Evolutionary conservation across 148 eudicot species (phyloP).

Genomic region (Bassia scoparia): DNA sequence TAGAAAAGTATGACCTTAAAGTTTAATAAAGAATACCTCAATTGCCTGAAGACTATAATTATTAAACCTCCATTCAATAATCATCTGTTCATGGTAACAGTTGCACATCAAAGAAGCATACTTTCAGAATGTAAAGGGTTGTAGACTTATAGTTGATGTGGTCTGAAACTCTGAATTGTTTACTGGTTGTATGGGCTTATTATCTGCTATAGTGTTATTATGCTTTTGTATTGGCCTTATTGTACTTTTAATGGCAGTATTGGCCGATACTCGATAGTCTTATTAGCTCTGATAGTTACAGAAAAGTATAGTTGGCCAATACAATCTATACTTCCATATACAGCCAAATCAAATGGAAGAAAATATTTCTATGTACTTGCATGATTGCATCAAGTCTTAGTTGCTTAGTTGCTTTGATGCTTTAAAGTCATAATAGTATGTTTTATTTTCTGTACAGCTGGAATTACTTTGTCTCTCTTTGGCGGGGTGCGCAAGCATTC

Average conservation of each 20-base stretch:
- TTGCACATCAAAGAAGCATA: background rate
- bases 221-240: background rate
- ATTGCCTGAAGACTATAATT: no score
- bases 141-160: background rate
- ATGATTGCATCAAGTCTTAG: background rate
- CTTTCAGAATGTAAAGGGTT: background rate
- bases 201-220: background rate
- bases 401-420: background rate
- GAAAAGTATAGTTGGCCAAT: background rate
- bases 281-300: background rate
- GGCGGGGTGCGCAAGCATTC: conserved; percentile 93
- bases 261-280: background rate
- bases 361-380: background rate
- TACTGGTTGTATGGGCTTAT: background rate
- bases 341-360: background rate
- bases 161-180: background rate
- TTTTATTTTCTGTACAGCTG: conserved; percentile 48
- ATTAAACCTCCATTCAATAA: background rate
- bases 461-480: conserved; percentile 81
- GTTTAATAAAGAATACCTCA: no score
- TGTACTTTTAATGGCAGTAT: background rate
- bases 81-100: background rate
- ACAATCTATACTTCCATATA: background rate
- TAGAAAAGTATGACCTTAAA: no score
- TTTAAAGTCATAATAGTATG: conserved; percentile 13